These are phyloP conservation scores for Nyctanthes arbortristis DNA, from an alignment of 257 asterid species.

Conservation along the genomic window DNA sequence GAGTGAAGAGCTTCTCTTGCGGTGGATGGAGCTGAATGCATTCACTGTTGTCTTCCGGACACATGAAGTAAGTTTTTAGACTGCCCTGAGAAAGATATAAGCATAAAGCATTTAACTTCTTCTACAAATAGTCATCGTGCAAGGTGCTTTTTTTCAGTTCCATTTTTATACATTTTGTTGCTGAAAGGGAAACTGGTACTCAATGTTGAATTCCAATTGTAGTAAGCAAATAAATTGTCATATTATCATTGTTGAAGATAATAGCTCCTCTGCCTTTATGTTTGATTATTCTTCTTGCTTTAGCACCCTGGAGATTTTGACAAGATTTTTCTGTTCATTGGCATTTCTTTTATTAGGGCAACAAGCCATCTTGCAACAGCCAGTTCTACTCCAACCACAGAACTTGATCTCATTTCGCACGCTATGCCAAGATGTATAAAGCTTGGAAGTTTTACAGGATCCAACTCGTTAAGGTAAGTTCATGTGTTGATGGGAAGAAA, in stretches of 20 bases:
- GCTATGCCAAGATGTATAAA: constrained; percentile 75
- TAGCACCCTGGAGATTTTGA: not conserved
- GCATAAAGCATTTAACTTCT: not conserved
- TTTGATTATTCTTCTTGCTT: not conserved
- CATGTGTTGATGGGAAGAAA: not conserved
- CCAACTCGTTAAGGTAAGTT: constrained; percentile 75
- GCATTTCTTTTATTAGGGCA: constrained; percentile 61
- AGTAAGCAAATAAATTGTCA: not conserved
- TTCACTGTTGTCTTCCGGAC: constrained; percentile 88
- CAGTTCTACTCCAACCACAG: constrained; percentile 85
- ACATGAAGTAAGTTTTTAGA: constrained; percentile 71
- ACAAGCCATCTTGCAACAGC: constrained; percentile 72
- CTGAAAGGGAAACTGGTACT: not conserved
- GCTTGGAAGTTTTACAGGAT: constrained; percentile 95
- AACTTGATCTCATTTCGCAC: constrained; percentile 75
- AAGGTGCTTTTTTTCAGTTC: not conserved
- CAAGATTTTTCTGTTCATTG: constrained; percentile 1
- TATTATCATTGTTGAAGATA: not conserved
- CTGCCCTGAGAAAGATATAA: not conserved
- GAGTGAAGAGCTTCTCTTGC: constrained; percentile 80
- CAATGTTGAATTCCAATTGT: not conserved
- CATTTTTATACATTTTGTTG: not conserved
- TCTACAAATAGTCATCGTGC: constrained; percentile 4
- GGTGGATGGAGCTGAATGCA: constrained; percentile 96
- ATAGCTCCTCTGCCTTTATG: not conserved